These are phyloP conservation scores for Alternaria triticimaculans DNA, from an alignment of 2,329 filamentous ascomycete species.

Conservation along the genomic window DNA sequence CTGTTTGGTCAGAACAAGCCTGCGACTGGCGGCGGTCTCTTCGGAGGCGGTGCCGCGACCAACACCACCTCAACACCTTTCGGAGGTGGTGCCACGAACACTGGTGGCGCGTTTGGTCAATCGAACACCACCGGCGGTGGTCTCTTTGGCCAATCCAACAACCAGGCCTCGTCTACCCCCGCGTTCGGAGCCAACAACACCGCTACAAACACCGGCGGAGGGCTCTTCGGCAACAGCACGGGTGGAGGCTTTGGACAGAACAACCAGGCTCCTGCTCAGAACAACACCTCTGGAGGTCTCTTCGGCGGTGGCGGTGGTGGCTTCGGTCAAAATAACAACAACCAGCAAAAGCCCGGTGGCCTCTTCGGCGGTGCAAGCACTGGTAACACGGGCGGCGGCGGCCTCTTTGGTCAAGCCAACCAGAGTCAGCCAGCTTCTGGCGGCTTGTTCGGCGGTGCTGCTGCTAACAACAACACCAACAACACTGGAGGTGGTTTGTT, in stretches of 20 bases:
- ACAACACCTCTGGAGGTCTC: slow-evolving; percentile 45
- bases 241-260: slow-evolving; percentile 43
- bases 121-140: slow-evolving; percentile 42
- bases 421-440: slow-evolving; percentile 31
- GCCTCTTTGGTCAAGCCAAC: slow-evolving; percentile 58
- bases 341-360: slow-evolving; percentile 49
- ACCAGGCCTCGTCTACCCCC: slow-evolving; percentile 31
- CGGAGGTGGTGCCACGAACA: slow-evolving; percentile 34
- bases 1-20: slow-evolving; percentile 58
- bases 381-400: slow-evolving; percentile 51
- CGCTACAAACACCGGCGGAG: slow-evolving; percentile 36
- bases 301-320: slow-evolving; percentile 50
- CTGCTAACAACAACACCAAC: slow-evolving; percentile 42
- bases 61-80: slow-evolving; percentile 36
- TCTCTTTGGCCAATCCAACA: slow-evolving; percentile 44
- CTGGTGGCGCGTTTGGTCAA: slow-evolving; percentile 32
- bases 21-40: slow-evolving; percentile 45
- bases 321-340: slow-evolving; percentile 47
- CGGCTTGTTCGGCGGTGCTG: slow-evolving; percentile 59
- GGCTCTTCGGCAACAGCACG: slow-evolving; percentile 35
- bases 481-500: slow-evolving; percentile 50
- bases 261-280: slow-evolving; percentile 33
- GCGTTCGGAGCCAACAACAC: slow-evolving; percentile 36
- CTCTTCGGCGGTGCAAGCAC: slow-evolving; percentile 40
- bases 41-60: slow-evolving; percentile 36